These are phyloP conservation scores for Exophiala sp. DNA, from an alignment of 2,329 filamentous ascomycete genomes.

Conservation along the genomic window DNA sequence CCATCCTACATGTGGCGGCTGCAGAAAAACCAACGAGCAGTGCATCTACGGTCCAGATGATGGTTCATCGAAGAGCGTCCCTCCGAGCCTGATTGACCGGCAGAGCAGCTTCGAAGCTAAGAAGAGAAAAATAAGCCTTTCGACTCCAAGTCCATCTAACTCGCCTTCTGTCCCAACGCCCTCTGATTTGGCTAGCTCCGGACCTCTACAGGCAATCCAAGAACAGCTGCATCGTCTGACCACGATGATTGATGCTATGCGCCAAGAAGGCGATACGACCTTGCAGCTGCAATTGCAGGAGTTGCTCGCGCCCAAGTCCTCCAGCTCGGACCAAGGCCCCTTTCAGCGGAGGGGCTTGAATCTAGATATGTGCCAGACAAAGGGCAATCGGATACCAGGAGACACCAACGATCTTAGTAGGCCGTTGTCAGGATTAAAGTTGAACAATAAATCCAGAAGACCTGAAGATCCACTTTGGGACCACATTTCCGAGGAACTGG, in stretches of 20 bases:
- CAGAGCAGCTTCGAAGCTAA: conserved; percentile 5
- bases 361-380: conserved; percentile 26
- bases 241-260: conserved; percentile 42
- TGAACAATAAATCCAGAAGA: conserved; percentile 4
- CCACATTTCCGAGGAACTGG: conserved; percentile 21
- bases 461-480: conserved; percentile 20
- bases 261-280: conserved; percentile 27
- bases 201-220: conserved; percentile 38
- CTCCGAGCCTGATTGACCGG: neutral
- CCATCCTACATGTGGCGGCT: conserved; percentile 44
- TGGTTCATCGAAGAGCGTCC: neutral
- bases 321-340: conserved; percentile 12
- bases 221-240: conserved; percentile 41
- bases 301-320: conserved; percentile 15
- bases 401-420: conserved; percentile 15
- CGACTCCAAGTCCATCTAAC: neutral
- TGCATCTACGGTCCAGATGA: conserved; percentile 38
- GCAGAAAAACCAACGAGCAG: conserved; percentile 39
- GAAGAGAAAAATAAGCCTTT: conserved; percentile 17
- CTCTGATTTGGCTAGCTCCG: conserved; percentile 27
- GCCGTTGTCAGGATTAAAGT: conserved; percentile 15
- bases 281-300: conserved; percentile 6
- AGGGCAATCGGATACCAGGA: neutral
- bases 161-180: conserved; percentile 18
- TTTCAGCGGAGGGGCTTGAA: conserved; percentile 39